Conservation (phyloP, 1,284 basidiomycete species). For the Schizophyllum commune region DNA sequence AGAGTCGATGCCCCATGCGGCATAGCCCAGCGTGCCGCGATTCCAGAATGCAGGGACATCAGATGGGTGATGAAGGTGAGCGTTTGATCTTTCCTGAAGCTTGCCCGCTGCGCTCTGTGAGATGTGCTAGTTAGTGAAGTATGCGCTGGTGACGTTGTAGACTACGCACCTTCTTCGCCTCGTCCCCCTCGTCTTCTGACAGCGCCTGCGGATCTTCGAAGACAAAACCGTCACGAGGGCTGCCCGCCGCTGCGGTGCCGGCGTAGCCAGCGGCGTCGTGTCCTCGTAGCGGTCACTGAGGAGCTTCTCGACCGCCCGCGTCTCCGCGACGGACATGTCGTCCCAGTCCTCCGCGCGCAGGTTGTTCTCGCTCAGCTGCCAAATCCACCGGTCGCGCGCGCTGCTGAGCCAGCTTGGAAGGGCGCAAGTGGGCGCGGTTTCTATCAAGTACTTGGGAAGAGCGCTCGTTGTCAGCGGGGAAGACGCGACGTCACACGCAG, state of each 20-base stretch:
- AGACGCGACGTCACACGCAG: no score
- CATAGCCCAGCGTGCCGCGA: neutral
- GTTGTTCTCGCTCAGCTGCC: conserved; percentile 21
- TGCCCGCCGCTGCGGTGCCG: conserved; percentile 4
- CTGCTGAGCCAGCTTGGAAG: no score
- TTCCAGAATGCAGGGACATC: neutral
- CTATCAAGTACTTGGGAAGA: no score
- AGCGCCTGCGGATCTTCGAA: neutral
- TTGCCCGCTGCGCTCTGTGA: neutral
- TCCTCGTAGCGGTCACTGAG: conserved; percentile 17
- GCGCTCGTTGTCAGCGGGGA: no score
- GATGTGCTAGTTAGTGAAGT: neutral
- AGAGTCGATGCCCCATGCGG: neutral
- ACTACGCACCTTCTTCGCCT: neutral
- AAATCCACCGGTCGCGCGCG: conserved; percentile 30
- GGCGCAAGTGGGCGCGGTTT: no score
- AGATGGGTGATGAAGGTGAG: neutral
- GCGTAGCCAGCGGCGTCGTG: conserved; percentile 20
- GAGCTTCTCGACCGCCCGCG: conserved; percentile 21
- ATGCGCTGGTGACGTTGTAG: neutral
- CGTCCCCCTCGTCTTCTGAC: neutral
- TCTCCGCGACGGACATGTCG: conserved; percentile 28
- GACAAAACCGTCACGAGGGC: neutral
- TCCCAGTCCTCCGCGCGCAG: conserved; percentile 33
- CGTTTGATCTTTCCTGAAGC: neutral